Evolutionary conservation across 257 asterid genomes (phyloP).

Genomic region (Solanum phureja): DNA sequence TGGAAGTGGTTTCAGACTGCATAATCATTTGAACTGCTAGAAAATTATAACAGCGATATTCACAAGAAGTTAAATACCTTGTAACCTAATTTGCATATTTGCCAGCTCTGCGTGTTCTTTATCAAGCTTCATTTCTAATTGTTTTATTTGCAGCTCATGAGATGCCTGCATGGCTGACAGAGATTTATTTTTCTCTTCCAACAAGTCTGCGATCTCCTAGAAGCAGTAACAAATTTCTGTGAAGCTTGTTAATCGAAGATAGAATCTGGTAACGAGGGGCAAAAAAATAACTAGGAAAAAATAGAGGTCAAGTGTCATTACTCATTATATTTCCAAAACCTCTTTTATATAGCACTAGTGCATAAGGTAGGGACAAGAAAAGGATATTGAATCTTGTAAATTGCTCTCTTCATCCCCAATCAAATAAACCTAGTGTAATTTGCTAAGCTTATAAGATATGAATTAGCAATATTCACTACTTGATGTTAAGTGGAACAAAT

Average conservation of each 20-base stretch:
- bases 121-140: conserved; percentile 49
- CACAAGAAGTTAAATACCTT: conserved; percentile 36
- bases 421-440: background rate
- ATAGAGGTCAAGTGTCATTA: background rate
- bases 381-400: background rate
- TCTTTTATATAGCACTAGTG: background rate
- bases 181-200: conserved; percentile 57
- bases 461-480: background rate
- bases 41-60: background rate
- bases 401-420: background rate
- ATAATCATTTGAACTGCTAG: background rate
- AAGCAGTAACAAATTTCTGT: conserved; percentile 37
- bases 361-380: background rate
- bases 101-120: conserved; percentile 54
- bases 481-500: background rate
- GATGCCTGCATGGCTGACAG: conserved; percentile 48
- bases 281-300: background rate
- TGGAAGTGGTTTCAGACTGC: conserved; percentile 24
- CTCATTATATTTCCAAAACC: background rate
- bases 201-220: conserved; percentile 71
- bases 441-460: background rate
- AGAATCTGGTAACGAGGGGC: background rate
- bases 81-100: conserved; percentile 40
- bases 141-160: conserved; percentile 57
- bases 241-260: conserved; percentile 16